phyloP scores from a whole-genome alignment of 2,329 filamentous ascomycete genomes.

The Cladophialophora yegresii region DNA sequence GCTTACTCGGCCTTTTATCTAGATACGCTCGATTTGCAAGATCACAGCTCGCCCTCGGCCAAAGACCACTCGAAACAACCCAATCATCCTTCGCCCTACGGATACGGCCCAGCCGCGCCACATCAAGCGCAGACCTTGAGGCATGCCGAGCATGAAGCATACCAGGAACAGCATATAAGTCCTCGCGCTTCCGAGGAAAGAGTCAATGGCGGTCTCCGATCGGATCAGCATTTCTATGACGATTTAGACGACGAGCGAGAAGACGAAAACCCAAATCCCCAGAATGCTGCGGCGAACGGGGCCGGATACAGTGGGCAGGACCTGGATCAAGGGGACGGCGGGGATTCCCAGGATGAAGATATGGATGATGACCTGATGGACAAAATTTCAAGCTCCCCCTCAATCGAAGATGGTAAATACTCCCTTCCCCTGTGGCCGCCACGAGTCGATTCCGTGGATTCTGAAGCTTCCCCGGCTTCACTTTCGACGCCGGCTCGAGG shows the following conservation, averaged over 20 bases:
- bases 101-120: constrained; percentile 63
- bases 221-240: constrained; percentile 40
- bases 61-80: constrained; percentile 71
- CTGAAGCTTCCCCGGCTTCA: constrained; percentile 34
- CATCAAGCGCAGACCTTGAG: constrained; percentile 85
- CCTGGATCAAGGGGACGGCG: constrained; percentile 55
- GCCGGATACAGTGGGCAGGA: constrained; percentile 34
- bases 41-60: constrained; percentile 77
- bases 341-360: constrained; percentile 68
- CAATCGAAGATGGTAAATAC: constrained; percentile 97
- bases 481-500: constrained; percentile 34
- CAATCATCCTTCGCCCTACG: constrained; percentile 54
- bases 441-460: constrained; percentile 47
- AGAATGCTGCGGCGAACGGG: constrained; percentile 32
- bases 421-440: constrained; percentile 49
- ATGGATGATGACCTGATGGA: constrained; percentile 95
- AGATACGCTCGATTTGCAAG: constrained; percentile 96
- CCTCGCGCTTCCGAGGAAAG: constrained; percentile 52
- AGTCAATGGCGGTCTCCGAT: constrained; percentile 18
- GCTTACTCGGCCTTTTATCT: constrained; percentile 30
- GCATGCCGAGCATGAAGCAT: constrained; percentile 74
- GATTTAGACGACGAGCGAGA: constrained; percentile 64
- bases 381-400: constrained; percentile 97
- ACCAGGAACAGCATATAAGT: constrained; percentile 68
- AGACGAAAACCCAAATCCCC: constrained; percentile 43